phyloP scores from a whole-genome alignment of 2,329 filamentous ascomycete genomes.

The Ceratocystis variospora region DNA sequence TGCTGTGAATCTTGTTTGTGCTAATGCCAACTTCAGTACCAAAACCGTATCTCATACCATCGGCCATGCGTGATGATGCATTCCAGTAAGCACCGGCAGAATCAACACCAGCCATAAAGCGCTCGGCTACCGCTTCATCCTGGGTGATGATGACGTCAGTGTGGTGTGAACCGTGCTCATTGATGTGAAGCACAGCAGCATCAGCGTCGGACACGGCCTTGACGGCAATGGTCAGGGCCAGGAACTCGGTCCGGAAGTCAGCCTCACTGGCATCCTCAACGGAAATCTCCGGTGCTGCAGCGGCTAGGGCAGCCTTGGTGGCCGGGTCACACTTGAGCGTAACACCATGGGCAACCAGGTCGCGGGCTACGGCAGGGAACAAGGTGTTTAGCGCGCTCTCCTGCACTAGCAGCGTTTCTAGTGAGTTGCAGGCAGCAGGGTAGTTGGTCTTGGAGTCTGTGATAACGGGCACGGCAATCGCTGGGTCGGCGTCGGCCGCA shows the following conservation, averaged over 20 bases:
- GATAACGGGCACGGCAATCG: conserved; percentile 60
- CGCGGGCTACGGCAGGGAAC: conserved; percentile 58
- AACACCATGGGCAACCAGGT: conserved; percentile 64
- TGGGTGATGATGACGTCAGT: conserved; percentile 81
- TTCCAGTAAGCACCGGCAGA: conserved; percentile 96
- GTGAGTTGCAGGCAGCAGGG: conserved; percentile 83
- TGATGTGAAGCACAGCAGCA: conserved; percentile 76
- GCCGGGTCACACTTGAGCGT: conserved; percentile 63
- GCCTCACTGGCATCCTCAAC: conserved; percentile 51
- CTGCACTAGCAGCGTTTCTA: conserved; percentile 86
- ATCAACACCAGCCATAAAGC: conserved; percentile 75
- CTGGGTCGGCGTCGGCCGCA: conserved; percentile 58
- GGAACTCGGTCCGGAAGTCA: conserved; percentile 82
- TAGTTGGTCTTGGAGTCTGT: conserved; percentile 91
- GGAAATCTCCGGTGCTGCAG: conserved; percentile 30
- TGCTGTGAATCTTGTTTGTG: conserved; percentile 94
- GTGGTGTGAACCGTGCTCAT: conserved; percentile 81
- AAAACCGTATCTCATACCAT: conserved; percentile 95
- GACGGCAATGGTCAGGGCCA: conserved; percentile 71
- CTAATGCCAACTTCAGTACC: conserved; percentile 96
- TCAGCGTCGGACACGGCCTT: conserved; percentile 58
- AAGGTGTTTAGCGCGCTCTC: conserved; percentile 51
- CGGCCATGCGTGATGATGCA: conserved; percentile 81
- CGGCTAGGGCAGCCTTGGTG: conserved; percentile 50
- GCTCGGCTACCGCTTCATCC: conserved; percentile 52